These are phyloP conservation scores for Citrullus amarus DNA, from an alignment of 306 rosid species.

Conservation along the genomic window DNA sequence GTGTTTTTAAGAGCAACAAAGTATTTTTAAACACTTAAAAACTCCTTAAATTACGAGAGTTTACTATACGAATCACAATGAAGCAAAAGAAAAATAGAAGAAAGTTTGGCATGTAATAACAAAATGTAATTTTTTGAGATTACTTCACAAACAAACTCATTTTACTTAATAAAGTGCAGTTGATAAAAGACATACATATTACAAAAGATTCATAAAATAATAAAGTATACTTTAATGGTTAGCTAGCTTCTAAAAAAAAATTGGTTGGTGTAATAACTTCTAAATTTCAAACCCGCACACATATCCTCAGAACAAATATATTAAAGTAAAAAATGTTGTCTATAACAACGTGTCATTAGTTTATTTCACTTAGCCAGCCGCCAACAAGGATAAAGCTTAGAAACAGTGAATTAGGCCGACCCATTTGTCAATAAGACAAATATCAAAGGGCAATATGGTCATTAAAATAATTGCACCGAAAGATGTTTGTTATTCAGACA, in stretches of 20 bases:
- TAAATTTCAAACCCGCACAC: neutral
- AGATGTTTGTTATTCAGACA: neutral
- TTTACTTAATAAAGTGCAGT: neutral
- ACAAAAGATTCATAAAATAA: neutral
- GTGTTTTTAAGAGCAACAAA: too few relatives aligned
- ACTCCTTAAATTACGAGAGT: neutral
- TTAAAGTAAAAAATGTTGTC: neutral
- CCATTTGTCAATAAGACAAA: slow-evolving; percentile 2
- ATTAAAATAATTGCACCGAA: neutral
- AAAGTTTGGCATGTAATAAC: neutral
- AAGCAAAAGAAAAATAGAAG: neutral
- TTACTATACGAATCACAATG: too few relatives aligned
- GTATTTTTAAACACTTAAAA: too few relatives aligned
- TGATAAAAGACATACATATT: neutral
- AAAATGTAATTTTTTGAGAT: neutral
- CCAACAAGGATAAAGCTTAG: neutral
- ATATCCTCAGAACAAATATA: neutral
- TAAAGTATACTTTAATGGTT: neutral
- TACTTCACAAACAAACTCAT: neutral
- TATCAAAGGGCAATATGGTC: slow-evolving; percentile 4
- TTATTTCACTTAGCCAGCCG: neutral
- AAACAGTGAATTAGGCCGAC: neutral
- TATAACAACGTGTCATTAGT: neutral
- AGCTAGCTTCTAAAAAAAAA: too few relatives aligned
- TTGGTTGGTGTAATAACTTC: neutral